Evolutionary conservation across 345 rosid genomes (phyloP), one percentile per base, ranked within the genome.

Genomic region (Toxicodendron radicans): DNA sequence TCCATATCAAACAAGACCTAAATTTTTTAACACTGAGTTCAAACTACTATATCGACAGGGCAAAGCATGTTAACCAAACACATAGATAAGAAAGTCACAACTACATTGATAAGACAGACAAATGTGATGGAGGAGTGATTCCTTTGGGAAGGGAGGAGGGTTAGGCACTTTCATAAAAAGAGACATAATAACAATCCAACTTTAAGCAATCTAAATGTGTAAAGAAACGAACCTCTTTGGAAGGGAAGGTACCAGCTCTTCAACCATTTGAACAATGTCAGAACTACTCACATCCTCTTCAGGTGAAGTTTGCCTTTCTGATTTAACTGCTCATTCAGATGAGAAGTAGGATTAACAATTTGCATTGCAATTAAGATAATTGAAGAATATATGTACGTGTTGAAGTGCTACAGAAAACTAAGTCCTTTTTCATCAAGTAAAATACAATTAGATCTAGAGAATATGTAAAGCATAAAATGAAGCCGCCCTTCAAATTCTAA

Each of bases 221-320:
- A 51, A 10, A 65, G 16, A 10, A n/a, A 45, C 16, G 33, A 77
- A 92, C 96, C 94, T 87, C 71, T 77, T 78, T 2, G 87, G 72
- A 66, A 89, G 68, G 45, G 83, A 80, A 27, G 89, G 91, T 59
- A 85, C 41, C 32, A 80, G 66, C 78, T 82, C 83, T 76, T 86
- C 72, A 14, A 85, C 78, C 56, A 56, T 73, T 57, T 73, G 73
- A 66, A 78, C 53, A 23, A 82, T 58, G 46, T 52, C 71, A 0
- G 83, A 53, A 71, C 74, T 78, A 57, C 67, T 69, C 8, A 60
- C 51, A 60, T 83, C 78, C 61, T 76, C 66, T 58, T 78, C 63
- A 7, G 71, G 54, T 59, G 66, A 75, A 65, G 64, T 52, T 57
- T 54, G 71, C 62, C 71, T 80, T 77, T 62, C 65, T 68, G 69